phyloP scores from a whole-genome alignment of 2,329 filamentous ascomycete genomes.

The Alternaria brassicae region DNA sequence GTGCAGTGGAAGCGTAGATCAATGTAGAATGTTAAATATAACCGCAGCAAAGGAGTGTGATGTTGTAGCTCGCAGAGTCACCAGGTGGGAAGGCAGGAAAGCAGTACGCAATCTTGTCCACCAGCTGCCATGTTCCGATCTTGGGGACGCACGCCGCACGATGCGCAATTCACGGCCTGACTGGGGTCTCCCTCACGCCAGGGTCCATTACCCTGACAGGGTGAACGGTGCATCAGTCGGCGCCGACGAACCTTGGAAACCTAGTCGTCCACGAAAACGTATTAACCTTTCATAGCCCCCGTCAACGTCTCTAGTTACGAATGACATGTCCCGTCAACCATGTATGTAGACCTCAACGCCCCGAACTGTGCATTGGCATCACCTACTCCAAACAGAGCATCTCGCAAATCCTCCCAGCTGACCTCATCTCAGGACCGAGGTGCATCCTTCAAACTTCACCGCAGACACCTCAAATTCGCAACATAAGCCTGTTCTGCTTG shows the following conservation, averaged over 20 bases:
- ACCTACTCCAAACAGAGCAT: neutral
- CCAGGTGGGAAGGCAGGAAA: neutral
- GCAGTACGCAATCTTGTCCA: neutral
- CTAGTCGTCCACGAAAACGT: neutral
- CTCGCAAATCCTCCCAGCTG: neutral
- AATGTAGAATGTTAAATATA: neutral
- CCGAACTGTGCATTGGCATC: neutral
- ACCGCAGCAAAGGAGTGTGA: neutral
- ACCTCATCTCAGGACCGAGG: neutral
- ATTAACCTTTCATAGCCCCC: neutral
- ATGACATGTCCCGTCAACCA: neutral
- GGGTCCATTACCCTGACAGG: neutral
- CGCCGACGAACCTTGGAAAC: neutral
- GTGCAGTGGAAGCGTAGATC: neutral
- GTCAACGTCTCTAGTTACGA: neutral
- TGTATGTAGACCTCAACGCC: neutral
- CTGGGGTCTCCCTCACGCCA: neutral
- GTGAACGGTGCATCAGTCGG: neutral
- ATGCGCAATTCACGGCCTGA: conserved; percentile 2
- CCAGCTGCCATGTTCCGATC: neutral
- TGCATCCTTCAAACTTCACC: neutral
- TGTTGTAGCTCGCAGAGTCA: neutral
- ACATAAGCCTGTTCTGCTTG: neutral
- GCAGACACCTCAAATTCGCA: neutral
- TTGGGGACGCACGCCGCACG: neutral